A percentile compares a stretch with the other conserved stretches of the same genome.
Conservation (phyloP, 495 filamentous ascomycete species). For the Penicillium verhagenii region DNA sequence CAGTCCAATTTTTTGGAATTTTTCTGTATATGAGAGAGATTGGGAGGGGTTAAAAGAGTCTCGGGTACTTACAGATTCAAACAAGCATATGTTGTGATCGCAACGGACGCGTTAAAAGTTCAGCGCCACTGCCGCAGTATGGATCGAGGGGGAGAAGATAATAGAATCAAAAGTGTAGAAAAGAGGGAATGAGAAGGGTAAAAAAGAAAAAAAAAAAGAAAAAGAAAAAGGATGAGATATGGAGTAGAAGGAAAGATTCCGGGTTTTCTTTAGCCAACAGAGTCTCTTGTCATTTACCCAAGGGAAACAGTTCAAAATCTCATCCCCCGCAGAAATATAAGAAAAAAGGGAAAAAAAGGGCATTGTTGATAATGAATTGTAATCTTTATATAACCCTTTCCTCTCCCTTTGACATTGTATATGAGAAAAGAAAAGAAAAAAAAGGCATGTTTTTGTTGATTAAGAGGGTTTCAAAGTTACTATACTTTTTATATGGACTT, state of each 20-base stretch:
- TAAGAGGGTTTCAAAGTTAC: too few species aligned
- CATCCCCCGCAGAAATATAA: not conserved
- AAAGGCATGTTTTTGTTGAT: too few species aligned
- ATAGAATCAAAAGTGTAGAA: not conserved
- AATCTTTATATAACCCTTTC: not conserved
- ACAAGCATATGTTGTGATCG: slow-evolving; percentile 22
- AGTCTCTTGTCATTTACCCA: too few species aligned
- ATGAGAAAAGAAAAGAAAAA: too few species aligned
- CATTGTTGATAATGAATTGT: slow-evolving; percentile 2
- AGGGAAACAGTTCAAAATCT: too few species aligned
- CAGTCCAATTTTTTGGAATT: too few species aligned
- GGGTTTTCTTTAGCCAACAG: not conserved
- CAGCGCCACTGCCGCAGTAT: slow-evolving; percentile 14
- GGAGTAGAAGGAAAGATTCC: too few species aligned
- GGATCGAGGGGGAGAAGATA: not conserved
- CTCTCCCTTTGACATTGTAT: too few species aligned
- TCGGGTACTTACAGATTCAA: slow-evolving; percentile 24
- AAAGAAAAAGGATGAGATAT: too few species aligned
- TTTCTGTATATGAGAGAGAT: too few species aligned
- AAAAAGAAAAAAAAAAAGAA: slow-evolving; percentile 1
- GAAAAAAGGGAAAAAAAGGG: not conserved
- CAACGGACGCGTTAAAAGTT: slow-evolving; percentile 8
- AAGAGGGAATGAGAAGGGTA: not conserved
- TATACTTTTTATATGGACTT: too few species aligned
- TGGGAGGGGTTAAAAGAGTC: not conserved